A percentile compares a stretch with the other conserved stretches of the same genome.
These are phyloP conservation scores for Geotrichum cucujoidarum DNA, from an alignment of 1,139 yeast species.

Conservation along the genomic window DNA sequence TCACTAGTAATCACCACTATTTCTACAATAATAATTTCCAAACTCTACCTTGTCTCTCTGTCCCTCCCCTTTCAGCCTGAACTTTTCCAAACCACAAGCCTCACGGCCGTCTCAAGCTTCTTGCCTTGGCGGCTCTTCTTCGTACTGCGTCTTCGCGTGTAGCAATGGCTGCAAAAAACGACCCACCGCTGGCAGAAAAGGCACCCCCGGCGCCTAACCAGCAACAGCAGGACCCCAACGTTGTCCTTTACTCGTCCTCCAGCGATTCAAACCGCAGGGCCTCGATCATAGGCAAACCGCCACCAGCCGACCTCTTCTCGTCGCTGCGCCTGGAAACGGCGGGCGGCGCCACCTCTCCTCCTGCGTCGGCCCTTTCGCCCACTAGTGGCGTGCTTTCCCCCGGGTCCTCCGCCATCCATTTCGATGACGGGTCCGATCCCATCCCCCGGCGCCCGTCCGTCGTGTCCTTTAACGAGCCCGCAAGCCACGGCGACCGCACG, in stretches of 20 bases:
- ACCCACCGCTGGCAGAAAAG: neutral
- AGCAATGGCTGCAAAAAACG: neutral
- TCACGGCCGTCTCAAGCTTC: too few relatives aligned
- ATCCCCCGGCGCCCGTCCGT: slow-evolving; percentile 11
- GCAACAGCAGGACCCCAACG: neutral
- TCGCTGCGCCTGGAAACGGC: slow-evolving; percentile 6
- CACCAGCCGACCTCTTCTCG: slow-evolving; percentile 16
- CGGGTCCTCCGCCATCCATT: neutral
- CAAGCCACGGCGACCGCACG: slow-evolving; percentile 18
- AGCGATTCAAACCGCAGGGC: slow-evolving; percentile 8
- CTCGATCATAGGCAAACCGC: slow-evolving; percentile 16
- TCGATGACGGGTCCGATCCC: slow-evolving; percentile 1
- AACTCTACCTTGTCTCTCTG: too few relatives aligned
- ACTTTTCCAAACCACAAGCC: too few relatives aligned
- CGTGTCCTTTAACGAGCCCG: slow-evolving; percentile 21
- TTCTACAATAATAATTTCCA: too few relatives aligned
- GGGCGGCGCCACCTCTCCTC: neutral
- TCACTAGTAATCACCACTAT: too few relatives aligned
- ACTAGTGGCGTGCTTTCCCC: neutral
- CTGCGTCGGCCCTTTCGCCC: neutral
- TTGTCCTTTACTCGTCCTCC: slow-evolving; percentile 12
- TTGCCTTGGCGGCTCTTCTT: too few relatives aligned
- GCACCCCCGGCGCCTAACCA: neutral
- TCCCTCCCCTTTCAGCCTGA: too few relatives aligned
- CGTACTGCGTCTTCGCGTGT: neutral